Evolutionary conservation across 129 eudicot species (phyloP), one percentile per base, ranked within the genome.

Genomic region (Artemisia argyi): DNA sequence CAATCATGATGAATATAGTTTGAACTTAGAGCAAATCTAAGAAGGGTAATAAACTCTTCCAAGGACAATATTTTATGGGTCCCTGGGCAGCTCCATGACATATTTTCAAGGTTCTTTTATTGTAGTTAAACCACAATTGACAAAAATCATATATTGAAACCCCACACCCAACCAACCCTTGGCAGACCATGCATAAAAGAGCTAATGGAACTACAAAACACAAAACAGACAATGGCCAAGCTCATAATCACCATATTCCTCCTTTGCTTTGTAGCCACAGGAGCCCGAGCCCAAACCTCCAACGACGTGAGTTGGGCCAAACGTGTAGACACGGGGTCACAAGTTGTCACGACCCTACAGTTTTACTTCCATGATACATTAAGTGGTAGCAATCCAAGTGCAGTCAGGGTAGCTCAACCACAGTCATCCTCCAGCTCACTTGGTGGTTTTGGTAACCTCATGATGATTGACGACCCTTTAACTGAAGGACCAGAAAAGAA

Each of bases 331-430:
- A 63, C 81, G 0, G 85, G 83, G 2, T 72, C 72, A 17, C 85
- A 82, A 76, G 88, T 82, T 3, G 82, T 87, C 13, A 86, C 88
- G 4, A 86, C 73, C 30, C 81, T 91, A 52, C 87, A 82, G 30
- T 91, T 91, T 78, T 91, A 91, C 65, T 86, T 88, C 79, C 97
- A 91, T 58, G 97, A 91, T 76, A 84, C 61, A 2, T 52, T 84
- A 7, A 79, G 88, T 9, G 93, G 93, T 3, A 66, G 61, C 3
- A 73, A 73, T 57, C 93, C 90, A 5, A 78, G 73, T n/a, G 96
- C 89, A 0, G 44, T 80, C 18, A 51, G 44, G 44, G 81, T 90
- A 26, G 97, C 88, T 39, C 79, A 81, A 76, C 74, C 88, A 14
- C 49, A 82, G 4, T 69, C 76, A 24, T 44, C 82, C 60, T 64